Evolutionary conservation across 129 eudicot genomes (phyloP), one percentile per base, ranked within the genome.

Genomic region (Solidago caesia): DNA sequence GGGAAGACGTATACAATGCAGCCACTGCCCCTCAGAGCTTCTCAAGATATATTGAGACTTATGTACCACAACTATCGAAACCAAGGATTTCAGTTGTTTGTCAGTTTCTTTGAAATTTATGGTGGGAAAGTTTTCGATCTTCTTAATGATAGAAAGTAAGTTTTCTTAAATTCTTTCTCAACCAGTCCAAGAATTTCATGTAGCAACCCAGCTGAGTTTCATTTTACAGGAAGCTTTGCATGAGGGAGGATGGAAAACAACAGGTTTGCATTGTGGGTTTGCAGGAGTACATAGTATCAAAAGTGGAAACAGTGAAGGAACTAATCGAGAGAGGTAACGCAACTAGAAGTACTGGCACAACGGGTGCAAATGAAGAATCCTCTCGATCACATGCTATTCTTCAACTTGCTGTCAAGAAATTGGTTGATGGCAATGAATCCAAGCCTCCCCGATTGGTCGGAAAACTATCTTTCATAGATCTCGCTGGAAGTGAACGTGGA

Each of bases 331-430:
- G 71, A 83, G 96, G 96, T 64, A 84, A 81, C 67, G 83, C 92
- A 12, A 78, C 88, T 42, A 87, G 96, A 63, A 87, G 92, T 80
- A 89, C 96, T 7, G 96, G 96, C 51, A 82, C 88, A 39, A 89
- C 96, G 13, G 96, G 96, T 73, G 96, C 96, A 68, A 89, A 89
- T 74, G 96, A 89, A 81, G 96, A 89, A 68, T 89, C 96, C 27
- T 89, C 96, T 13, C 66, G 96, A 70, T 89, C 96, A 74, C 96
- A 89, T 74, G 96, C 96, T 15, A 87, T 89, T 69, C 88, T 89
- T 79, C 96, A 89, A 75, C 96, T 89, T 78, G 87, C 82, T 44
- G 80, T 89, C 16, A 89, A 89, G 75, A 83, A 79, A 79, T 56
- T 67, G 7, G 56, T 69, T 15, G 96, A 87, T 74, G 89, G 86